phyloP scores from a whole-genome alignment of 2,329 filamentous ascomycete species.

The Setomelanomma holmii region DNA sequence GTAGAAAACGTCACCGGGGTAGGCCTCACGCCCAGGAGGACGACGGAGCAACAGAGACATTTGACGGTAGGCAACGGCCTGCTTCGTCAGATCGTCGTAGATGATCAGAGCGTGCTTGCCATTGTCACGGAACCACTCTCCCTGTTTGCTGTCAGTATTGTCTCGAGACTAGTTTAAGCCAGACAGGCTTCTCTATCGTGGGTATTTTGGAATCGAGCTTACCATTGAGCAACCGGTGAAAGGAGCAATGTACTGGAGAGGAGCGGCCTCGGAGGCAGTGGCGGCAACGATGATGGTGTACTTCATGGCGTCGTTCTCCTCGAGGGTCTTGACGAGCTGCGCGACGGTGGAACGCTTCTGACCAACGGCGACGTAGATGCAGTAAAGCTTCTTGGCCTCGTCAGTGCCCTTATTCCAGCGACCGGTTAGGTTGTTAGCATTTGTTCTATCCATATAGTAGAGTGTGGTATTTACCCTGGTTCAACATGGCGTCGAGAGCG shows the following conservation, averaged over 20 bases:
- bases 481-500: slow-evolving; percentile 95
- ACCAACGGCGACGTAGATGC: slow-evolving; percentile 97
- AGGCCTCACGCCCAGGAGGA: slow-evolving; percentile 67
- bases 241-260: slow-evolving; percentile 86
- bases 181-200: too few species aligned
- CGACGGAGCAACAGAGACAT: slow-evolving; percentile 98
- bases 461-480: slow-evolving; percentile 65
- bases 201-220: too few species aligned
- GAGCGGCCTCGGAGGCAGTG: slow-evolving; percentile 95
- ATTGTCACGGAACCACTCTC: slow-evolving; percentile 71
- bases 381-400: slow-evolving; percentile 99
- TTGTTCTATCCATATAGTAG: background rate
- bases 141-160: background rate
- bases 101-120: slow-evolving; percentile 90
- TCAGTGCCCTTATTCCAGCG: slow-evolving; percentile 62
- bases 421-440: background rate
- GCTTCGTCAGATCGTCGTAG: slow-evolving; percentile 96
- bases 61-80: slow-evolving; percentile 97
- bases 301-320: slow-evolving; percentile 99
- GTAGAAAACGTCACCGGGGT: slow-evolving; percentile 66
- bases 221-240: slow-evolving; percentile 72
- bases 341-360: slow-evolving; percentile 99
- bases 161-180: slow-evolving; percentile 7
- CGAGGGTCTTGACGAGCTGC: slow-evolving; percentile 98
- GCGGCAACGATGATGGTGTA: slow-evolving; percentile 94